Base-by-base conservation (phyloP, 2,329 filamentous ascomycete genomes). In the Neonectria sp. region DNA sequence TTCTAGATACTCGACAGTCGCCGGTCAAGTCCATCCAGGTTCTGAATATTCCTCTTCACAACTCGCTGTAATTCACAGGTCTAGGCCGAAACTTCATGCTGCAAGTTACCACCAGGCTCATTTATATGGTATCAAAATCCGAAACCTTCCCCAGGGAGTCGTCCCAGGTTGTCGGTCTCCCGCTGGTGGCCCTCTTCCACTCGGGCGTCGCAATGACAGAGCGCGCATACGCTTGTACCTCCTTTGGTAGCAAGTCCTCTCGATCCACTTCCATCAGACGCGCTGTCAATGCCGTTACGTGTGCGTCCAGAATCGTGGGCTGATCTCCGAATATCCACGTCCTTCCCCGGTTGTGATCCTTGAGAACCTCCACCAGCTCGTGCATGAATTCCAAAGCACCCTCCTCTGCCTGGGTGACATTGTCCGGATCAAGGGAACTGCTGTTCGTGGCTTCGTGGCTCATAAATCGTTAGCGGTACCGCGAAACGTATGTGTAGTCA, bases 281-380 rank as follows among this genome's bases (percentile, higher is more conserved):
- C 9, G 70, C 68, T 6, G 71, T 55, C 29, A 78, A 55, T 2
- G 69, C 67, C 35, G 71, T 64, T 13, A 71, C 74, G 49, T 78
- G 73, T 17, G 74, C 77, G 48, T 79, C 77, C 29, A 77, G 49
- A n/a, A 79, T 75, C 2, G 76, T 78, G 9, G 76, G 77, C 35
- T 67, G 64, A 9, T 67, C 67, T 12, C 75, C 76, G 48, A 79
- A 77, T 29, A 79, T 73, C 74, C 76, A 79, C 8, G 65, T 69
- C 13, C 59, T 68, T 7, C 29, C 60, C 5, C 58, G 56, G n/a
- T 55, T 55, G 27, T 70, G 45, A 49, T 70, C 46, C n/a, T 51
- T 55, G 8, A 75, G 61, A 6, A 74, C 31, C 3, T 56, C 59
- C 6, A 69, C 68, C 13, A 79, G 43, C 3, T 71, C 68, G 24